phyloP scores from a whole-genome alignment of 129 eudicot genomes.

The Escallonia herrerae region DNA sequence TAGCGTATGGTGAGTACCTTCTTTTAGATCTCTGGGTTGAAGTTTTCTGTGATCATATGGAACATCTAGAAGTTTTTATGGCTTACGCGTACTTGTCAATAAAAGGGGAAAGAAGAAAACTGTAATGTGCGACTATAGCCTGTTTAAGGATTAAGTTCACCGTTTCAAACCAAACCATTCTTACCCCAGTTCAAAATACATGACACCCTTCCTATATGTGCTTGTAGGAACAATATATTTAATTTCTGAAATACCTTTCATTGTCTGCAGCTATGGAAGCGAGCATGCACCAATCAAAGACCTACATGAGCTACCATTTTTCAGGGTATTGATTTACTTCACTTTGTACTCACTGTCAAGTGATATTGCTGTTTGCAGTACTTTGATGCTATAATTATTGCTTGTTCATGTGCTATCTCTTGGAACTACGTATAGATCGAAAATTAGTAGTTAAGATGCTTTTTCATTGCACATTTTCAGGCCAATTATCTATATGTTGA shows the following conservation, averaged over 20 bases:
- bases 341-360: neutral
- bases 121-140: neutral
- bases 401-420: neutral
- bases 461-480: slow-evolving; percentile 33
- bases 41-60: no score
- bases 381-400: neutral
- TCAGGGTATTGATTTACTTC: slow-evolving; percentile 32
- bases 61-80: no score
- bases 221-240: neutral
- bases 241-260: neutral
- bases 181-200: no score
- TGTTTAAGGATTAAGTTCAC: no score
- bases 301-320: slow-evolving; percentile 48
- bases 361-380: neutral
- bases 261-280: slow-evolving; percentile 89
- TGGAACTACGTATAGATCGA: neutral
- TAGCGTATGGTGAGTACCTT: slow-evolving; percentile 59
- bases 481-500: slow-evolving; percentile 72
- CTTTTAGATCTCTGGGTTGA: slow-evolving; percentile 11
- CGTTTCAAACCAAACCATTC: no score
- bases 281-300: slow-evolving; percentile 62
- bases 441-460: neutral
- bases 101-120: no score
- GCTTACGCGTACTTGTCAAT: no score
- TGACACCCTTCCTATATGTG: neutral